Evolutionary conservation across 2,329 filamentous ascomycete species (phyloP), one percentile per base, ranked within the genome.

Genomic region (Neodidymelliopsis sp.): DNA sequence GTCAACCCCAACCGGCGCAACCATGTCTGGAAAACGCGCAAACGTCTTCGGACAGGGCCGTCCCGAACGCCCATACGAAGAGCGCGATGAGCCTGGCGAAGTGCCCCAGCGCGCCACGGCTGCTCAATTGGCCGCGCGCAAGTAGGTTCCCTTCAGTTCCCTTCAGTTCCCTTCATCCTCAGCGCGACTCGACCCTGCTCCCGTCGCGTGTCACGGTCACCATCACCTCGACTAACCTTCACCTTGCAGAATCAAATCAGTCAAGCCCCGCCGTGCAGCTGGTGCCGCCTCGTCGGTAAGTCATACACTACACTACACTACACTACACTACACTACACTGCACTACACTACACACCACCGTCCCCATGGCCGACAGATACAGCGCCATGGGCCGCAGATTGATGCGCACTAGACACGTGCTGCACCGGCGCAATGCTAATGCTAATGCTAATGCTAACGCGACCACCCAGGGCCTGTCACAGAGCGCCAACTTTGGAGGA

Each of bases 131-230:
- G 80, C 81, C 23, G 71, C 67, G 51, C 76, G 81, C 72, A 82
- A 78, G 81, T 83, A 73, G 76, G 81, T 82, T 35, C 54, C 56
- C n/a, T n/a, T n/a, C n/a, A n/a, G n/a, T n/a, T n/a, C n/a, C n/a
- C n/a, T n/a, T n/a, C n/a, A n/a, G n/a, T n/a, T n/a, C n/a, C n/a
- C 45, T 39, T 59, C 42, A 27, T 42, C 30, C 41, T 46, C 25
- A 19, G 43, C 20, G 20, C 24, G 33, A 44, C 49, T 20, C 20
- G 25, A n/a, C 19, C 27, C 18, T n/a, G n/a, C 31, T 20, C 30
- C 28, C 30, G 27, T 44, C 36, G 36, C 44, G 43, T 36, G 34
- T 34, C 35, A 29, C 19, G 13, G 20, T 36, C 29, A 35, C 35
- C 10, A 47, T 44, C 44, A 49, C 41, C 8, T 22, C n/a, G n/a